Percentiles rank a stretch among this genome's conserved stretches.
Evolutionary conservation across 352 stramenopile species (phyloP).

Genomic region (Phytophthora uliginosa): DNA sequence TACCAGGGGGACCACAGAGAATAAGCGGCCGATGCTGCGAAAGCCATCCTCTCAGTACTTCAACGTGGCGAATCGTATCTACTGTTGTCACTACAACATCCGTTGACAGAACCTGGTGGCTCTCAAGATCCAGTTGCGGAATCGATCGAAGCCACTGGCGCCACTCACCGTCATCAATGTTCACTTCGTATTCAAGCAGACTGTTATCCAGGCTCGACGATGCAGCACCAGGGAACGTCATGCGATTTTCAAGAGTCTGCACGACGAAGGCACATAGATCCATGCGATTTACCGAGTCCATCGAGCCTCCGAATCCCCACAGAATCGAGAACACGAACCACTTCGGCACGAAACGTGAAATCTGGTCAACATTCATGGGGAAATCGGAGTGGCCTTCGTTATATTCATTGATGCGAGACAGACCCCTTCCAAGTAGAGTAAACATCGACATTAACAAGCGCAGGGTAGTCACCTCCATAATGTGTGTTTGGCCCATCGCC

Average conservation of each 20-base stretch:
- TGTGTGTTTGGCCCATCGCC: conserved; percentile 92
- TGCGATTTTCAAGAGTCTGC: conserved; percentile 91
- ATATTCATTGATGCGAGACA: conserved; percentile 97
- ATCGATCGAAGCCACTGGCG: conserved; percentile 97
- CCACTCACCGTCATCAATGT: conserved; percentile 98
- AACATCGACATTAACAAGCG: conserved; percentile 98
- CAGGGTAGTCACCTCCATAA: conserved; percentile 97
- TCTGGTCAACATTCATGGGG: conserved; percentile 97
- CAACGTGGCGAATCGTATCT: conserved; percentile 99
- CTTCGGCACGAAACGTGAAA: conserved; percentile 96
- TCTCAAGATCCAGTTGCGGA: conserved; percentile 98
- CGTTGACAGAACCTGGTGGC: conserved; percentile 96
- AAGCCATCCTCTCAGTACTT: conserved; percentile 98
- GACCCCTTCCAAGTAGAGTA: conserved; percentile 95
- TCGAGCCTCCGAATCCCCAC: conserved; percentile 99
- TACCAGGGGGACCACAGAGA: conserved; percentile 98
- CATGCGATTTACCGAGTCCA: conserved; percentile 94
- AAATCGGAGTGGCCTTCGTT: conserved; percentile 99
- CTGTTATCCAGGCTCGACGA: conserved; percentile 74
- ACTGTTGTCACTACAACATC: conserved; percentile 99
- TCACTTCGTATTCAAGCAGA: conserved; percentile 97
- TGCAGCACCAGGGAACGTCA: conserved; percentile 86
- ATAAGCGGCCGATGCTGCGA: conserved; percentile 97
- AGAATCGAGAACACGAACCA: conserved; percentile 99
- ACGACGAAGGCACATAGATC: conserved; percentile 92